A percentile compares a stretch with the other conserved stretches of the same genome.
phyloP scores from a whole-genome alignment of 83 land plant genomes.

The Picea abies region DNA sequence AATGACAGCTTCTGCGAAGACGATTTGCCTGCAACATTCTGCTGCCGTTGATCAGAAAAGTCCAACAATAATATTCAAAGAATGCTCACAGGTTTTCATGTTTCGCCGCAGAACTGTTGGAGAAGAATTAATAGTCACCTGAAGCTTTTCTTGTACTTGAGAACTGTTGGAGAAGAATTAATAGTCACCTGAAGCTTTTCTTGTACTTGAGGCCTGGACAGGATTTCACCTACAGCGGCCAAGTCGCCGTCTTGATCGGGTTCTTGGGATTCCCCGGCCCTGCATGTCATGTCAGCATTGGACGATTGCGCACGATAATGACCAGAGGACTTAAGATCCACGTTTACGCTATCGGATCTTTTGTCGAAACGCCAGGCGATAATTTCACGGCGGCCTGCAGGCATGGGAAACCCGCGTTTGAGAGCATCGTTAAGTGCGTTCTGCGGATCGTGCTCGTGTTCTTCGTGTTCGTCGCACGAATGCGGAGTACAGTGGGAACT shows the following conservation, averaged over 20 bases:
- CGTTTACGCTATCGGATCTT: neutral
- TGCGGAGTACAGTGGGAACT: constrained; percentile 18
- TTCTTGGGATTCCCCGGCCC: too few relatives aligned
- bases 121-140: too few relatives aligned
- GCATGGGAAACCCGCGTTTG: too few relatives aligned
- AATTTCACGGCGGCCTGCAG: too few relatives aligned
- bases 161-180: neutral
- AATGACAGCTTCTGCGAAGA: constrained; percentile 1
- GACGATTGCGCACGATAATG: too few relatives aligned
- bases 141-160: too few relatives aligned
- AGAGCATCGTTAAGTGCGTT: neutral
- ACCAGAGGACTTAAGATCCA: neutral
- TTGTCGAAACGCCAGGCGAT: constrained; percentile 8
- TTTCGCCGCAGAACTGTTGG: neutral
- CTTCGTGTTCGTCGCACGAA: constrained; percentile 15
- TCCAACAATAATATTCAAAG: neutral
- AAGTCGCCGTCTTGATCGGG: neutral
- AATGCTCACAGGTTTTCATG: neutral
- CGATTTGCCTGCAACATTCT: neutral
- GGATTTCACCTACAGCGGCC: neutral
- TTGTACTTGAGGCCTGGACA: neutral
- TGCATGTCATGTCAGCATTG: too few relatives aligned
- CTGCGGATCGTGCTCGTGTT: constrained; percentile 9
- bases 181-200: neutral
- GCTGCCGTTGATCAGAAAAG: neutral